Conservation (phyloP, 2,329 filamentous ascomycete genomes). For the Bipolaris zeicola region DNA sequence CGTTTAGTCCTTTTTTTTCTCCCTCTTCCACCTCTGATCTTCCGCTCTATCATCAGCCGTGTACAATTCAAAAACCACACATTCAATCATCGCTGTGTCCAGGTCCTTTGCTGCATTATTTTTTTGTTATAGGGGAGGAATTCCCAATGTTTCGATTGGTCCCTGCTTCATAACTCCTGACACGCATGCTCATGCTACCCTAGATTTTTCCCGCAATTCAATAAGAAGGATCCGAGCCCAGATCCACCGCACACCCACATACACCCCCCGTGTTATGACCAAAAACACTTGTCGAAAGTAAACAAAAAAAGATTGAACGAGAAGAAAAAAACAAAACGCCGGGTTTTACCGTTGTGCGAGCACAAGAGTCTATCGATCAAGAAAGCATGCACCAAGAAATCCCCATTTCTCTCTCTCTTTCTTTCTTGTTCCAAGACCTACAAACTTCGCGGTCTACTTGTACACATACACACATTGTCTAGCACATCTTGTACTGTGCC, state of each 20-base stretch:
- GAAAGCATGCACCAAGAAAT: not conserved
- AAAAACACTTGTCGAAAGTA: not conserved
- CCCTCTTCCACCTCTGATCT: no score
- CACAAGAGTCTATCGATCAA: slow-evolving; percentile 23
- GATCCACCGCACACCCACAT: not conserved
- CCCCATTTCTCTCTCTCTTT: not conserved
- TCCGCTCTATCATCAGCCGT: no score
- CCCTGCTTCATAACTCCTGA: slow-evolving; percentile 43
- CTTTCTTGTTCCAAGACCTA: not conserved
- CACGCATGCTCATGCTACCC: slow-evolving; percentile 38
- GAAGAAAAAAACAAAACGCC: slow-evolving; percentile 15
- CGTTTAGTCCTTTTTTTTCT: no score
- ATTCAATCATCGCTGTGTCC: no score
- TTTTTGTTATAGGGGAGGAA: slow-evolving; percentile 41
- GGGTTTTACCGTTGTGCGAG: slow-evolving; percentile 11
- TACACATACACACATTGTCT: not conserved
- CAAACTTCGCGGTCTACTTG: not conserved
- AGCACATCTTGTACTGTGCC: slow-evolving; percentile 77
- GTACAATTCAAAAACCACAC: no score
- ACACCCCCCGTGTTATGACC: not conserved
- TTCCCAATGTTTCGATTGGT: slow-evolving; percentile 41
- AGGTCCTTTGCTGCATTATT: no score
- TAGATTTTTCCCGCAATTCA: slow-evolving; percentile 29
- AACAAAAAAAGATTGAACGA: not conserved
- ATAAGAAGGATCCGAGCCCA: slow-evolving; percentile 4